Percentiles rank a stretch among this genome's conserved stretches.
Evolutionary conservation across 2,329 filamentous ascomycete species (phyloP).

Genomic region (Knoxdaviesia capensis): DNA sequence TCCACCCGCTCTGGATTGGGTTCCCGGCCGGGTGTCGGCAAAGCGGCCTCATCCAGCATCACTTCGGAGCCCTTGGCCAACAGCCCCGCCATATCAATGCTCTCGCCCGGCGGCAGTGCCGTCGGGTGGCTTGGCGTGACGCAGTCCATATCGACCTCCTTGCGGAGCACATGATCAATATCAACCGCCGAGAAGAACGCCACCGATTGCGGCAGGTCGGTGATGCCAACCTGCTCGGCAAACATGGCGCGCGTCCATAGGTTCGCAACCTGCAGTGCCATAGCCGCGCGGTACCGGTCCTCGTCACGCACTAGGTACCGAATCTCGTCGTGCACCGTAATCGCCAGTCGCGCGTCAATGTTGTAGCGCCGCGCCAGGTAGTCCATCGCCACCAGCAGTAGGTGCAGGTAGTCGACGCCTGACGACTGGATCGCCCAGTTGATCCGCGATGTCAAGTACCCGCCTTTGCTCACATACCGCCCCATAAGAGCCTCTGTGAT

Average conservation of each 20-base stretch:
- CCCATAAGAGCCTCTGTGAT: slow-evolving; percentile 92
- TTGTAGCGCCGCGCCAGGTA: slow-evolving; percentile 74
- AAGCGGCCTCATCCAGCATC: slow-evolving; percentile 42
- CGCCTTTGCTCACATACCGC: slow-evolving; percentile 69
- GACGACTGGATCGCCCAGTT: slow-evolving; percentile 99
- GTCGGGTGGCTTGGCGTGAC: slow-evolving; percentile 70
- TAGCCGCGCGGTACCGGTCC: slow-evolving; percentile 73
- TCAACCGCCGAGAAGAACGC: slow-evolving; percentile 94
- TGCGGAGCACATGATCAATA: slow-evolving; percentile 85
- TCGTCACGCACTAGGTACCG: slow-evolving; percentile 72
- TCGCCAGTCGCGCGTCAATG: slow-evolving; percentile 64
- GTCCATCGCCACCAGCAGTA: slow-evolving; percentile 87
- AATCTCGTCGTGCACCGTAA: slow-evolving; percentile 96
- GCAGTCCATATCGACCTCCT: slow-evolving; percentile 97
- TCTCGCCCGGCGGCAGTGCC: slow-evolving; percentile 69
- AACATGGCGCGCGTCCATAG: slow-evolving; percentile 98
- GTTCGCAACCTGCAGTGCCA: slow-evolving; percentile 87
- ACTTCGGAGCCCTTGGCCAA: slow-evolving; percentile 53
- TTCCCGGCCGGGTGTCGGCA: slow-evolving; percentile 27
- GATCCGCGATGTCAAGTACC: slow-evolving; percentile 88
- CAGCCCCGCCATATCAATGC: slow-evolving; percentile 61
- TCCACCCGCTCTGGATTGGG: slow-evolving; percentile 40
- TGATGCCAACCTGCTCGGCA: slow-evolving; percentile 84
- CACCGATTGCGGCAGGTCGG: slow-evolving; percentile 83
- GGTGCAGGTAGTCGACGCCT: slow-evolving; percentile 89